These are phyloP conservation scores for Lathyrus sativus DNA, from an alignment of 306 rosid genomes.

Conservation along the genomic window DNA sequence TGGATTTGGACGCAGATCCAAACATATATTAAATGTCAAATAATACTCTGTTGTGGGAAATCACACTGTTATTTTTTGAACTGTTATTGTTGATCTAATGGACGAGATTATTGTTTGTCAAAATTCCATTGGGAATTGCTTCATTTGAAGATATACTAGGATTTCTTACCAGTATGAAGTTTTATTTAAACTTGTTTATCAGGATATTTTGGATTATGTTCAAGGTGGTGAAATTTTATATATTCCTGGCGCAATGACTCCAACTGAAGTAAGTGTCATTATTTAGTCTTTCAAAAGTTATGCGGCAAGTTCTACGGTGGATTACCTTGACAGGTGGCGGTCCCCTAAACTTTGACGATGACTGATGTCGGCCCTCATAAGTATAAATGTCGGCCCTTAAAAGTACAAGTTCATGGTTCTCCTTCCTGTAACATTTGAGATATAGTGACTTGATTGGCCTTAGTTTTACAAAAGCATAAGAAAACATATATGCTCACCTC, in stretches of 20 bases:
- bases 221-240: slow-evolving; percentile 58
- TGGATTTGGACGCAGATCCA: no score
- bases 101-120: slow-evolving; percentile 15
- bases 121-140: slow-evolving; percentile 10
- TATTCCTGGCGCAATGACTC: slow-evolving; percentile 94
- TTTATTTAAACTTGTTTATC: slow-evolving; percentile 31
- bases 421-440: neutral
- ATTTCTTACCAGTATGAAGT: slow-evolving; percentile 8
- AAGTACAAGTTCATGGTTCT: neutral
- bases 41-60: neutral
- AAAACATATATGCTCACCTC: neutral
- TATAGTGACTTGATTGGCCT: neutral
- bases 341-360: neutral
- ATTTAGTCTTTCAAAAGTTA: slow-evolving; percentile 10
- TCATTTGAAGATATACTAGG: slow-evolving; percentile 1
- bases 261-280: slow-evolving; percentile 79
- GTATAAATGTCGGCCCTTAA: neutral
- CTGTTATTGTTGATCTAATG: neutral
- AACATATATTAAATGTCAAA: slow-evolving; percentile 1
- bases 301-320: slow-evolving; percentile 1
- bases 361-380: neutral
- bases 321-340: neutral
- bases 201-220: slow-evolving; percentile 66
- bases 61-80: slow-evolving; percentile 1
- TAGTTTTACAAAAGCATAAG: neutral